phyloP scores from a whole-genome alignment of 2,329 filamentous ascomycete species.

The Fusarium paranaense region DNA sequence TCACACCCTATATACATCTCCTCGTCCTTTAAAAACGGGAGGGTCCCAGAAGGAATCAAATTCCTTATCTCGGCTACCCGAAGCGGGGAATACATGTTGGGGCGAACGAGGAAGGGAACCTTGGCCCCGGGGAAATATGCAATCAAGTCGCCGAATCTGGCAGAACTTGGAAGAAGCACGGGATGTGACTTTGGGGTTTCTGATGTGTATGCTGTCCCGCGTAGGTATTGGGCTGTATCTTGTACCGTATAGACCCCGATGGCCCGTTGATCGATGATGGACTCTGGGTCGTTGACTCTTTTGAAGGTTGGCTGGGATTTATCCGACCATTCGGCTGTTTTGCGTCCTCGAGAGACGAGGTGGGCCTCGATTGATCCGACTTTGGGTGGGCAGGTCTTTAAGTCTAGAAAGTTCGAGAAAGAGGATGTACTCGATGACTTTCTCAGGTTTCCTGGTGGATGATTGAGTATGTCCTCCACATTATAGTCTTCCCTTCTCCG shows the following conservation, averaged over 20 bases:
- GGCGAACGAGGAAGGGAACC: background rate
- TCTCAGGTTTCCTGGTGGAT: background rate
- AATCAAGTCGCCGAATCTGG: background rate
- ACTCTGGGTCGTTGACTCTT: background rate
- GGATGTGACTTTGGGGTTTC: background rate
- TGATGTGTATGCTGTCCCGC: background rate
- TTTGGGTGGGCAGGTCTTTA: background rate
- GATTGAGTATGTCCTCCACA: background rate
- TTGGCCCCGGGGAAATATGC: background rate
- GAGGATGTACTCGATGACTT: background rate
- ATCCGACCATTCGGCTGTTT: background rate
- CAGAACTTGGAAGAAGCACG: background rate
- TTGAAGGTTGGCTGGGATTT: background rate
- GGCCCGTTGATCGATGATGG: background rate
- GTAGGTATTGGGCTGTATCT: no score
- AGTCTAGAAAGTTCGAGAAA: background rate
- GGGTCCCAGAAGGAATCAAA: background rate
- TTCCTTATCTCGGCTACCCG: background rate
- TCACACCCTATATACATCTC: background rate
- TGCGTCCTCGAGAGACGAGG: background rate
- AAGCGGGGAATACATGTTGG: background rate
- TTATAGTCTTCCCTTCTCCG: background rate
- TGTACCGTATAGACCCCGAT: background rate
- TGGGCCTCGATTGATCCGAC: background rate
- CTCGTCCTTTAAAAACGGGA: background rate